Evolutionary conservation across 805 yeast genomes (phyloP), one percentile per base, ranked within the genome.

Genomic region (Starmerella sirachaensis): DNA sequence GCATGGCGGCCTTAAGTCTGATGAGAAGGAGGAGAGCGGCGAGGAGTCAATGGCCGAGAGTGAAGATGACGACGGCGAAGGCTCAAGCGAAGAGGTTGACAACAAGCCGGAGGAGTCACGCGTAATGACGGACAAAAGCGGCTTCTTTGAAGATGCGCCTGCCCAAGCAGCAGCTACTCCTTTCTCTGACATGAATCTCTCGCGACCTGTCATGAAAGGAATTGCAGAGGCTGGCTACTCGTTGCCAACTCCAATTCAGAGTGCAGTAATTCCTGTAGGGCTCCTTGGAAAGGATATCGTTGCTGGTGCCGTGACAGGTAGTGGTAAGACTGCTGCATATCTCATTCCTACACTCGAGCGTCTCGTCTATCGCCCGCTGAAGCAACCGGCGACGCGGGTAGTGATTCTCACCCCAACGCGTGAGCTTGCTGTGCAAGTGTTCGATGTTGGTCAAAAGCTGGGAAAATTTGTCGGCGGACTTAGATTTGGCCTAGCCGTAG

Each of bases 271-370:
- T 45, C 98, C 99, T 11, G 76, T 88, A 40, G 94, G 95, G 1
- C 66, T 91, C 28, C 58, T 82, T 45, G 99, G 99, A 52, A 88
- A 83, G 56, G 99, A 91, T 61, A 75, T 91, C 35, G 95, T 91
- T 52, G 99, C 97, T 13, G 97, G 97, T 66, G 99, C 99, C 24
- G 94, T 83, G 18, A 91, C 99, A 4, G 99, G 99, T 65, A 88
- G 97, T 16, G 99, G 99, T 71, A 91, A 91, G 59, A 91, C 99
- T 18, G 98, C 96, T 2, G 99, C 99, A 1, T 91, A 84, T 57
- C 77, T 91, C 78, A 80, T 91, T 38, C 98, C 98, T 11, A 83
- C 86, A 31, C 74, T 91, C 43, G 98, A 91, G 62, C 76, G 99
- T 62, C 66, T 91, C 24, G 62, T 91, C 21, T 88, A 78, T 62